Evolutionary conservation across 2,329 filamentous ascomycete species (phyloP).

Genomic region (Pseudonectria foliicola): DNA sequence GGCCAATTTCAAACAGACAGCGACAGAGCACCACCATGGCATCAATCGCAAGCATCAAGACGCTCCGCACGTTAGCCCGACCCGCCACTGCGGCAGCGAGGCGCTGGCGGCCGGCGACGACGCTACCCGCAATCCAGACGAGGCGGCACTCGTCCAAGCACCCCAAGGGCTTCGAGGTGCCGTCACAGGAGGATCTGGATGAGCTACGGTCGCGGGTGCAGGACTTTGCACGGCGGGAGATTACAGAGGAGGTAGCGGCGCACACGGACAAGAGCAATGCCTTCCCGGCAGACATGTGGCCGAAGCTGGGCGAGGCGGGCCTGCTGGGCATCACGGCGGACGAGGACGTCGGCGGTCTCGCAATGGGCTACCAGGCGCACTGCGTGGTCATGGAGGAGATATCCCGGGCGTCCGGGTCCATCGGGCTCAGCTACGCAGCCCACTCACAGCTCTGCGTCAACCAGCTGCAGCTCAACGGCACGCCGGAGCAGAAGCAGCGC

Average conservation of each 20-base stretch:
- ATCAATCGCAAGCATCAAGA: constrained; percentile 27
- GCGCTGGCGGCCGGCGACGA: constrained; percentile 17
- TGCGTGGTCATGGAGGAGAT: constrained; percentile 94
- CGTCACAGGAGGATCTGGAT: constrained; percentile 63
- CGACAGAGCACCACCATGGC: constrained; percentile 25
- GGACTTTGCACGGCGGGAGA: constrained; percentile 84
- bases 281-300: constrained; percentile 89
- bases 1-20: not conserved
- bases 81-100: constrained; percentile 18
- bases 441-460: constrained; percentile 97
- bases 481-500: constrained; percentile 66
- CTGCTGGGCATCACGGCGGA: constrained; percentile 91
- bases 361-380: constrained; percentile 94
- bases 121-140: constrained; percentile 32
- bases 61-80: constrained; percentile 29
- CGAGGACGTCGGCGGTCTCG: constrained; percentile 82
- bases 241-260: constrained; percentile 74
- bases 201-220: constrained; percentile 80
- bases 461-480: constrained; percentile 87
- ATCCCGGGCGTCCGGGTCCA: constrained; percentile 74
- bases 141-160: constrained; percentile 50
- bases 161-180: constrained; percentile 57
- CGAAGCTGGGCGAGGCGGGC: constrained; percentile 83
- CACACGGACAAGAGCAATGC: constrained; percentile 78
- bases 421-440: constrained; percentile 87